Base-by-base conservation (phyloP, 2,329 filamentous ascomycete genomes). In the Epichloe gansuensis region DNA sequence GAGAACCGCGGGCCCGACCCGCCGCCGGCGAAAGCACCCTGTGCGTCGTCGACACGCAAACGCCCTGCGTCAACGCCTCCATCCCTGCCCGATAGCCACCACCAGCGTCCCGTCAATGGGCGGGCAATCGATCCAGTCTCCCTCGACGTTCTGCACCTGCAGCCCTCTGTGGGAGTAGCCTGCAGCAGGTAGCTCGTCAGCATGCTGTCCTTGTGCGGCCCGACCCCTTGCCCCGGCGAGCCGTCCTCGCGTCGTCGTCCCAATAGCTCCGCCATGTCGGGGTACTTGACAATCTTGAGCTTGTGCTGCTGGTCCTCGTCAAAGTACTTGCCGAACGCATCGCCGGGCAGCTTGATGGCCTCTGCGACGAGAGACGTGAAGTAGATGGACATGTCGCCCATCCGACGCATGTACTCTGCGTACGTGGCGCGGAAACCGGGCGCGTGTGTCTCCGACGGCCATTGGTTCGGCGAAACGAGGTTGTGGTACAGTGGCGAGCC, bases 201-300 rank as follows among this genome's bases (percentile, higher is more conserved):
- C 87, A 93, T 91, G 60, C 81, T 85, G 67, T 91, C 88, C 67
- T 91, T 91, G 72, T 91, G 87, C 37, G 88, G 86, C 0, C 87
- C 88, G 0, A 91, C 85, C 60, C 72, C 81, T 59, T 83, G 81
- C 37, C 75, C 74, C 57, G 75, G 66, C 23, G 61, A 63, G 41
- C 65, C 70, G 1, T 61, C 66, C 23, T 57, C 37, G 35, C 13
- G 9, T 13, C 17, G 11, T 58, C 64, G 65, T 0, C 76, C 78
- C 1, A 21, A 21, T 21, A 86, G 69, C 64, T 81, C 76, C n/a
- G 71, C 68, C 12, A 79, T 67, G 64, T 93, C 88, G 0, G 89
- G 89, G 63, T 93, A 94, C 71, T 87, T 88, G 55, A 94, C 84
- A 55, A 95, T 84, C 72, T 95, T 95, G 61, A 94, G 76, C 73